Conservation (phyloP, 2,329 filamentous ascomycete genomes). For the Rutstroemia sp. region DNA sequence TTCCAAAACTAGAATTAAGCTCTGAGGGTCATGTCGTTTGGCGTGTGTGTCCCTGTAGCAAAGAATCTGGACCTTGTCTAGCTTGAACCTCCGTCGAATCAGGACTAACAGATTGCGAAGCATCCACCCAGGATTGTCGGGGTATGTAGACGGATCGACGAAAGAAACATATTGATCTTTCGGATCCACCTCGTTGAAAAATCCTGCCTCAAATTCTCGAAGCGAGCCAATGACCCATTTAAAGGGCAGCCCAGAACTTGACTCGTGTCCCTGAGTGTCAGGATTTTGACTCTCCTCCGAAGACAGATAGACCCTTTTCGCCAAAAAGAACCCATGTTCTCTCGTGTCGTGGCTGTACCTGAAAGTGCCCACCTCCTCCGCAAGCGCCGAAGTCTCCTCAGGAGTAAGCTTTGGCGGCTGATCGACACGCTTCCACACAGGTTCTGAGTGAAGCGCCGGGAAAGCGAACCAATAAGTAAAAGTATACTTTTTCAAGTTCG, state of each 20-base stretch:
- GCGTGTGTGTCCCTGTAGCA: constrained; percentile 83
- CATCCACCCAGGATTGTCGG: constrained; percentile 84
- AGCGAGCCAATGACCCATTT: constrained; percentile 73
- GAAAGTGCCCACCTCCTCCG: constrained; percentile 83
- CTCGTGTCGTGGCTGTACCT: constrained; percentile 71
- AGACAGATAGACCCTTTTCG: constrained; percentile 56
- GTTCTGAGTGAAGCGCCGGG: constrained; percentile 84
- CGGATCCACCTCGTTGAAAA: constrained; percentile 67
- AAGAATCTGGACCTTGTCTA: constrained; percentile 72
- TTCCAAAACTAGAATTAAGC: constrained; percentile 58
- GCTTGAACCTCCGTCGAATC: constrained; percentile 71
- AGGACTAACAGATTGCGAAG: constrained; percentile 82
- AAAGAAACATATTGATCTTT: constrained; percentile 80
- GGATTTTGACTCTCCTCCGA: constrained; percentile 36
- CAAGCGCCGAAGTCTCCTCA: constrained; percentile 69
- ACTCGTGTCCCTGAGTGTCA: constrained; percentile 44
- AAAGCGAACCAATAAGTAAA: constrained; percentile 99
- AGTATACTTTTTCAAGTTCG: constrained; percentile 93
- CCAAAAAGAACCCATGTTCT: constrained; percentile 94
- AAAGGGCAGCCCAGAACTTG: constrained; percentile 37
- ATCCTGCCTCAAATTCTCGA: constrained; percentile 73
- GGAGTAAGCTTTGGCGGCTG: constrained; percentile 47
- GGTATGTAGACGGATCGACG: constrained; percentile 86
- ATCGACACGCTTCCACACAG: constrained; percentile 62
- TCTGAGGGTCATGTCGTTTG: constrained; percentile 71